Conservation (phyloP, 768 basidiomycete species). For the Chalciporus chontae region DNA sequence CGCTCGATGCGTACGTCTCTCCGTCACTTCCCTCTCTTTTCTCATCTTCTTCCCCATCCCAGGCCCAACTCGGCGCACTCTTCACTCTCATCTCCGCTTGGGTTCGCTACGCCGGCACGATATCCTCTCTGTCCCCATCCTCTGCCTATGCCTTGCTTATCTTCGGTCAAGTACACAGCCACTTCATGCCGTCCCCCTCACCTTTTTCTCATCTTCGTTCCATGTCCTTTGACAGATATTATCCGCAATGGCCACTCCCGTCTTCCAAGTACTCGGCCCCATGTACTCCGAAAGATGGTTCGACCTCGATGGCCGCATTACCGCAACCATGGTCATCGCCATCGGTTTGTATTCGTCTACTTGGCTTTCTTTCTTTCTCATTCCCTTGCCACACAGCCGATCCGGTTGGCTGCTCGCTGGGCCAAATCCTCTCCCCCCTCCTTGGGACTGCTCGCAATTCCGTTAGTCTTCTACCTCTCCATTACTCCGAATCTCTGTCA, state of each 20-base stretch:
- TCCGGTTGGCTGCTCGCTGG: conserved; percentile 70
- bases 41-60: not conserved
- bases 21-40: not conserved
- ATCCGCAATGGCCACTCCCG: conserved; percentile 61
- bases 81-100: conserved; percentile 62
- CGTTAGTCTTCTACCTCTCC: conserved; percentile 36
- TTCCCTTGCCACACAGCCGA: conserved; percentile 44
- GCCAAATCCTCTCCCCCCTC: conserved; percentile 68
- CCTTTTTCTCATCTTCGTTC: not conserved
- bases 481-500: not conserved
- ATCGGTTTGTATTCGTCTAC: conserved; percentile 31
- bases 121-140: conserved; percentile 44
- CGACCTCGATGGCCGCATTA: conserved; percentile 68
- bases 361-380: not conserved
- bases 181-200: not conserved
- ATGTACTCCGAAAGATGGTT: conserved; percentile 86
- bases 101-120: conserved; percentile 74
- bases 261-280: conserved; percentile 76
- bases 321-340: conserved; percentile 64
- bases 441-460: conserved; percentile 52
- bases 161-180: conserved; percentile 55
- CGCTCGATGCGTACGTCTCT: conserved; percentile 53
- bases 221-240: conserved; percentile 44
- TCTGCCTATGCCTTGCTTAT: conserved; percentile 66
- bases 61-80: conserved; percentile 62